phyloP scores from a whole-genome alignment of 306 rosid species.

The Erythrophleum fordii region DNA sequence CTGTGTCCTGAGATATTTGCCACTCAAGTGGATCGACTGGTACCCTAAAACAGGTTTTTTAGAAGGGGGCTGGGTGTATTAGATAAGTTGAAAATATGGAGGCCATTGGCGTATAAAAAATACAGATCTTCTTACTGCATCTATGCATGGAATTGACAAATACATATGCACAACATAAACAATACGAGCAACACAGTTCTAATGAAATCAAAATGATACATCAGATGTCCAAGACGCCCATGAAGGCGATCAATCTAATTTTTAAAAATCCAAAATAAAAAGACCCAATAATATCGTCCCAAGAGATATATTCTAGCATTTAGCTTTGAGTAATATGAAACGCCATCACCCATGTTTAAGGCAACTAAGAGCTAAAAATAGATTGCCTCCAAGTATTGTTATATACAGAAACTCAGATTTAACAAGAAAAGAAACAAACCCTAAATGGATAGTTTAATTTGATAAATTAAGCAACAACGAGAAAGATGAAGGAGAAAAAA shows the following conservation, averaged over 20 bases:
- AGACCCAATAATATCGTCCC: neutral
- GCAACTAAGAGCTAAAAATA: neutral
- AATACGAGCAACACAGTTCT: neutral
- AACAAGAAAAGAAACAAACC: neutral
- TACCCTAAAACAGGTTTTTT: conserved; percentile 53
- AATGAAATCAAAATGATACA: neutral
- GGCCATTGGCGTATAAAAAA: neutral
- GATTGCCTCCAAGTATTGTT: neutral
- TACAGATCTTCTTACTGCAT: neutral
- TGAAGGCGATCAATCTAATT: neutral
- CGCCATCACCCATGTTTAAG: neutral
- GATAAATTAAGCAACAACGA: neutral
- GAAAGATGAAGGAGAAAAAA: neutral
- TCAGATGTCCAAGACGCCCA: neutral
- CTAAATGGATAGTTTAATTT: neutral
- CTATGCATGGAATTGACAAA: neutral
- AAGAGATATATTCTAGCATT: neutral
- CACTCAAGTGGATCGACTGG: conserved; percentile 97
- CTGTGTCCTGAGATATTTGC: conserved; percentile 94
- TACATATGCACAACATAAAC: neutral
- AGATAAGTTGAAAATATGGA: neutral
- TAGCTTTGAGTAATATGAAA: neutral
- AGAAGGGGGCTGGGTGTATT: neutral
- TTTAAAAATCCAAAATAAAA: neutral
- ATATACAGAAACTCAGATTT: neutral